Conservation (phyloP, 2,329 filamentous ascomycete genomes). For the Zymoseptoria crescenta region DNA sequence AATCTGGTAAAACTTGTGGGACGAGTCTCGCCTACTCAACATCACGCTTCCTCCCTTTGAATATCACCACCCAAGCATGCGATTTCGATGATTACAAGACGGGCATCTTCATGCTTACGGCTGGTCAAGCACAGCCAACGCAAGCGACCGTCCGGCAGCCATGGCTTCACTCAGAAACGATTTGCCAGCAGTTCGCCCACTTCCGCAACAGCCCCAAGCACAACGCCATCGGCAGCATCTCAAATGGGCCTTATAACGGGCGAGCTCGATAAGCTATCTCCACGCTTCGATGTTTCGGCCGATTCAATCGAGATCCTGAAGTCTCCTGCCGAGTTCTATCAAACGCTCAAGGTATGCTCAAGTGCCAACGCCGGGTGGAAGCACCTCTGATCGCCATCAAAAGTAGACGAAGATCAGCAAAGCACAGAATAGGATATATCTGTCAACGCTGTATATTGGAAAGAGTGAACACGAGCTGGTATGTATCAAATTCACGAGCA, state of each 20-base stretch:
- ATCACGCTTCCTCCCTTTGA: neutral
- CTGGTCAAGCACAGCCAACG: slow-evolving; percentile 7
- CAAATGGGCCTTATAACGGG: slow-evolving; percentile 54
- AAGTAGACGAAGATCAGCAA: slow-evolving; percentile 67
- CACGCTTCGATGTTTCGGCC: slow-evolving; percentile 78
- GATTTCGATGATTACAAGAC: slow-evolving; percentile 23
- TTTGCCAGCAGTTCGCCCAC: slow-evolving; percentile 19
- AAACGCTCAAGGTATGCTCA: slow-evolving; percentile 67
- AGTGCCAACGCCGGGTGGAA: neutral
- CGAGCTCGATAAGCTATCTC: slow-evolving; percentile 81
- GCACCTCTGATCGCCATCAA: slow-evolving; percentile 7
- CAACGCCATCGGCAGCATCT: slow-evolving; percentile 35
- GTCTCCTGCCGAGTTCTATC: slow-evolving; percentile 83
- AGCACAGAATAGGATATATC: slow-evolving; percentile 72
- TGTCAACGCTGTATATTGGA: slow-evolving; percentile 96
- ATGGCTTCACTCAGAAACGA: slow-evolving; percentile 17
- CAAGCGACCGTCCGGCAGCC: neutral
- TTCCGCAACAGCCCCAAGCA: slow-evolving; percentile 12
- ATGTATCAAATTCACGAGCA: slow-evolving; percentile 19
- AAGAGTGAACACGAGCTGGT: slow-evolving; percentile 83
- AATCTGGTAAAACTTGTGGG: neutral
- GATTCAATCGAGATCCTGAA: slow-evolving; percentile 72
- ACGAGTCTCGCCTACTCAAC: neutral
- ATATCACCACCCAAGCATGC: slow-evolving; percentile 8
- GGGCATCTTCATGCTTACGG: slow-evolving; percentile 21